Conservation (phyloP, 2,329 filamentous ascomycete species). For the Aureobasidium sp. region DNA sequence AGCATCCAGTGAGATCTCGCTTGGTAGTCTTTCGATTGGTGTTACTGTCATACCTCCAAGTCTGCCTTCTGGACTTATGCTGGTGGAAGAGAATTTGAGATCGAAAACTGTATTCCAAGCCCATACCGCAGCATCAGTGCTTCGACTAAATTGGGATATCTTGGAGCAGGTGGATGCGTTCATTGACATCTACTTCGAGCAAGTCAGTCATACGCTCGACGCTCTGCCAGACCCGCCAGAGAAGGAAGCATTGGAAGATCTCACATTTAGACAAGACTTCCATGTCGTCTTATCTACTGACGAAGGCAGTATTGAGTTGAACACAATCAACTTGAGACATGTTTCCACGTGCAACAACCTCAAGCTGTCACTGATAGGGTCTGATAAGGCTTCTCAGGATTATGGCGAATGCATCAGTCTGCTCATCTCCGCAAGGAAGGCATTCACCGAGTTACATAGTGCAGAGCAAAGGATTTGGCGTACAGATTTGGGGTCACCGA, state of each 20-base stretch:
- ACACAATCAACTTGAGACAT: conserved; percentile 72
- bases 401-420: conserved; percentile 46
- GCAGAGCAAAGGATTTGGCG: conserved; percentile 54
- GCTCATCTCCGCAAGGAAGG: conserved; percentile 61
- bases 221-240: background rate
- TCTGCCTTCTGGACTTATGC: conserved; percentile 38
- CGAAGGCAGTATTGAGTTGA: conserved; percentile 63
- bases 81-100: conserved; percentile 29
- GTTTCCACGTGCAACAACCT: conserved; percentile 57
- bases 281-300: conserved; percentile 70
- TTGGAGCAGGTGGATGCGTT: conserved; percentile 22
- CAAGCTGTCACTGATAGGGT: conserved; percentile 60
- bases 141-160: conserved; percentile 36
- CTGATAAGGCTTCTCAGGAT: conserved; percentile 32
- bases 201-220: conserved; percentile 8
- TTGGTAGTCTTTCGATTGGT: conserved; percentile 53
- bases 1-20: conserved; percentile 65
- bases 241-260: background rate
- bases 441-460: conserved; percentile 53
- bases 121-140: conserved; percentile 12
- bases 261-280: conserved; percentile 22
- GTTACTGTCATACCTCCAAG: conserved; percentile 50
- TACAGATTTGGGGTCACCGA: conserved; percentile 60
- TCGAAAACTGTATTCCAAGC: conserved; percentile 33
- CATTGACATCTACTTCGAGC: conserved; percentile 10